Evolutionary conservation across 2,329 filamentous ascomycete species (phyloP), one percentile per base, ranked within the genome.

Genomic region (Parastagonospora avenae): DNA sequence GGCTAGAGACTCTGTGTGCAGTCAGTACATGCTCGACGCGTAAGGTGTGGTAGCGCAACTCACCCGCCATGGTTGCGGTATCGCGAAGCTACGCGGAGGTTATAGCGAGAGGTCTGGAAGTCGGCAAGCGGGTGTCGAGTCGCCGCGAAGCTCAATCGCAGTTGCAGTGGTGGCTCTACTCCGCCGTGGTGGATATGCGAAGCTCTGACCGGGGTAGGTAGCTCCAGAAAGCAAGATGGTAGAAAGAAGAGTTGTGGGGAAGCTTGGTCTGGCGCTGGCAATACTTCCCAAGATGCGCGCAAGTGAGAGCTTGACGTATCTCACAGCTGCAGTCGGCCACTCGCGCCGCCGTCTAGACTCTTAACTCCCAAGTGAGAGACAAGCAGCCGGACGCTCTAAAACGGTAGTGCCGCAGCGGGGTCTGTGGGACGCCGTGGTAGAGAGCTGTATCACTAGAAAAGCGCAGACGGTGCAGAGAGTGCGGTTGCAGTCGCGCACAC

Each of bases 1-100:
- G 31, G 82, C 73, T 54, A 85, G 64, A 27, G 57, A 48, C 32
- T 62, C 70, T 72, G 47, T 24, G n/a, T 31, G 31, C 32, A 36
- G 48, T 64, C 36, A 68, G 60, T 36, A 50, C 28, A 31, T 27
- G 39, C 28, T 38, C 32, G 31, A 47, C 37, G 37, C 50, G 50
- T 51, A 44, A 31, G 28, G 30, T 24, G 36, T 27, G 36, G 24
- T 24, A 11, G 32, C 41, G 47, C 31, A 48, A 48, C 67, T 57
- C 59, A 69, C 70, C 63, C 45, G 68, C 55, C 68, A 72, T 72
- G 57, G 50, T 53, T 60, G 62, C 57, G 39, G 46, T 49, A 36
- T 33, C 50, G 30, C 46, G 33, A 51, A 38, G 32, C 44, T 35
- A 29, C 39, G 27, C 31, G 15, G 16, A 35, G 35, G 46, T 38